Evolutionary conservation across 2,329 filamentous ascomycete genomes (phyloP).

Genomic region (Cladosporium sphaerospermum): DNA sequence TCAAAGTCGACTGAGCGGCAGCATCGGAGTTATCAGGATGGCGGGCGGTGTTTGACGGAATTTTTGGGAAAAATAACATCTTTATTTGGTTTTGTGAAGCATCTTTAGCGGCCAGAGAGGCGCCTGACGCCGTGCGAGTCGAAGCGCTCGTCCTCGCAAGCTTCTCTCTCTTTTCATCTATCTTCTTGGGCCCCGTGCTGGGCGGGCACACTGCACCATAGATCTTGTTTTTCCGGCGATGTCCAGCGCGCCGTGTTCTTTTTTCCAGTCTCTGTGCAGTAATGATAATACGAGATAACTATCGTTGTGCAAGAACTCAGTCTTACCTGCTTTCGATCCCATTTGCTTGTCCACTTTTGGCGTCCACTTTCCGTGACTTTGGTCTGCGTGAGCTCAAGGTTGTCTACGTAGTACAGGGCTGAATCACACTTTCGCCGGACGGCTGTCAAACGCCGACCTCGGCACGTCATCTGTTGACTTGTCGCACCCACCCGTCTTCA

Average conservation of each 20-base stretch:
- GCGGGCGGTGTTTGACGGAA: not conserved
- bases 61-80: not conserved
- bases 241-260: not conserved
- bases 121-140: not conserved
- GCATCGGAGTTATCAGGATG: not conserved
- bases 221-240: not conserved
- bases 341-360: not conserved
- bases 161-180: not conserved
- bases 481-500: not conserved
- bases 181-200: not conserved
- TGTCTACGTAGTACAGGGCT: too few relatives aligned
- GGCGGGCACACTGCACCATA: not conserved
- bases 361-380: not conserved
- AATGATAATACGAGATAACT: not conserved
- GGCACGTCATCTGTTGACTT: slow-evolving; percentile 8
- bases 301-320: not conserved
- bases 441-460: slow-evolving; percentile 5
- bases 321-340: not conserved
- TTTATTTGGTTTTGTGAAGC: not conserved
- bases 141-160: not conserved
- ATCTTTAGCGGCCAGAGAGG: not conserved
- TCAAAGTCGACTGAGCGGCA: slow-evolving; percentile 31
- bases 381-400: too few relatives aligned
- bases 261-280: not conserved
- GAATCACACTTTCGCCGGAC: too few relatives aligned